Conservation (phyloP, 78 protist genomes). For the Polysphondylium violaceum region DNA sequence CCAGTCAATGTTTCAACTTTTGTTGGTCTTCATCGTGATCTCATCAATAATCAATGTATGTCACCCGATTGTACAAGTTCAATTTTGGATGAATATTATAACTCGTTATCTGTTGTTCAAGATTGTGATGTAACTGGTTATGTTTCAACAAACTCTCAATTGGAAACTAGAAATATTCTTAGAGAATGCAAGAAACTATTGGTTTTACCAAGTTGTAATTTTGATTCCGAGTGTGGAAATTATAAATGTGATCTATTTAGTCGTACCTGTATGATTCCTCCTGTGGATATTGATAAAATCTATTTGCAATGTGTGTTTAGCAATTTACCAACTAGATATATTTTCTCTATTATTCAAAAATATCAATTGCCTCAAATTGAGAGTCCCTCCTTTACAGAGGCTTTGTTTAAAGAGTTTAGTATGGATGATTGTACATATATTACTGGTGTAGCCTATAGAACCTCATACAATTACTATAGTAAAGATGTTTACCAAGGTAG, state of each 20-base stretch:
- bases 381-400: background rate
- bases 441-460: constrained; percentile 24
- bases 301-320: constrained; percentile 56
- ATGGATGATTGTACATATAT: constrained; percentile 23
- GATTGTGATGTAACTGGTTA: constrained; percentile 39
- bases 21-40: constrained; percentile 11
- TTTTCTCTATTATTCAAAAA: constrained; percentile 1
- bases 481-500: background rate
- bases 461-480: background rate
- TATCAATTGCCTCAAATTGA: no score
- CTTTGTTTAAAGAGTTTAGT: background rate
- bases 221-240: background rate
- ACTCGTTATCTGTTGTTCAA: background rate
- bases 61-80: constrained; percentile 39
- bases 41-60: constrained; percentile 21
- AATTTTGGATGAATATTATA: constrained; percentile 35
- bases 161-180: constrained; percentile 9
- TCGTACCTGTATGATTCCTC: constrained; percentile 12
- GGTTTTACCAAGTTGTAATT: background rate
- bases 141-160: background rate
- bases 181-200: constrained; percentile 13
- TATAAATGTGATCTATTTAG: constrained; percentile 10
- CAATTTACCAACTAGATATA: background rate
- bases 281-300: background rate
- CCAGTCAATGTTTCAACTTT: background rate